A percentile compares a stretch with the other conserved stretches of the same genome.
Conservation (phyloP, 495 filamentous ascomycete species). For the Hyaloscypha variabilis region DNA sequence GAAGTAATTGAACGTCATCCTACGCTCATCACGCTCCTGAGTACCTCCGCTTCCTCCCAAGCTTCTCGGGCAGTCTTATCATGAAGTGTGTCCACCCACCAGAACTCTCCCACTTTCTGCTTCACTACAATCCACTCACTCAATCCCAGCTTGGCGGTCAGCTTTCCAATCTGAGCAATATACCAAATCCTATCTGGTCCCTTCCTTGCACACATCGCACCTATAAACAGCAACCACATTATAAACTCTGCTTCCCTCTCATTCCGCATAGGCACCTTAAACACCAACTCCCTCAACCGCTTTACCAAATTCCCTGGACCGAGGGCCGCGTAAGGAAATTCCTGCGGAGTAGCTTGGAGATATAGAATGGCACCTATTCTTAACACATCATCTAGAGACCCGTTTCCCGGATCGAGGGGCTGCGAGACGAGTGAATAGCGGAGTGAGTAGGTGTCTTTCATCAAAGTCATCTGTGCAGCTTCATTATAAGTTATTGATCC, state of each 20-base stretch:
- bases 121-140: neutral
- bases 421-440: constrained; percentile 2
- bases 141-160: neutral
- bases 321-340: constrained; percentile 8
- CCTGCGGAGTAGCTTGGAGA: constrained; percentile 4
- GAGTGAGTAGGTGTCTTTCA: constrained; percentile 6
- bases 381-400: neutral
- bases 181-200: constrained; percentile 4
- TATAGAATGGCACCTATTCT: constrained; percentile 7
- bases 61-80: neutral
- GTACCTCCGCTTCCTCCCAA: constrained; percentile 11
- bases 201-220: neutral
- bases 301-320: neutral
- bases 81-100: constrained; percentile 3
- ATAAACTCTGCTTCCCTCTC: neutral
- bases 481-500: neutral
- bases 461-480: neutral
- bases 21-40: neutral
- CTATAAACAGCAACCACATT: constrained; percentile 10
- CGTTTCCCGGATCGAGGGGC: neutral
- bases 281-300: constrained; percentile 1
- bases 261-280: neutral
- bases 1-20: neutral
- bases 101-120: neutral
- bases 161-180: neutral